Evolutionary conservation across 2,329 filamentous ascomycete species (phyloP).

Genomic region (Penicillium sp.): DNA sequence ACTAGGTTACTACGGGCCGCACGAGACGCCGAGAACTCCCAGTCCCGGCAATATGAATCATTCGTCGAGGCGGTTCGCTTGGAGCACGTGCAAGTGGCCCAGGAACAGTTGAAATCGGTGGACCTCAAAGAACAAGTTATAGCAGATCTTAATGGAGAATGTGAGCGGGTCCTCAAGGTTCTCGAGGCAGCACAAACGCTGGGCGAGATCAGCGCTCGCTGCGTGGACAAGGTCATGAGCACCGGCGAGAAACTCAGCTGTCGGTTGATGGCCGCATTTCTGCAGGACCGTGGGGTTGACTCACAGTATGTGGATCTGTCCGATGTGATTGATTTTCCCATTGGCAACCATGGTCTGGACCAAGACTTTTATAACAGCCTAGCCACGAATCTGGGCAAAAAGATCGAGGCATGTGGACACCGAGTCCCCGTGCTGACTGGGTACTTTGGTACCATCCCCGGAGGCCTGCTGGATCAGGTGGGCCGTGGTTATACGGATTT

Average conservation of each 20-base stretch:
- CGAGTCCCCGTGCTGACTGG: constrained; percentile 81
- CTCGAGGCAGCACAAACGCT: constrained; percentile 62
- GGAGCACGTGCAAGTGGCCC: constrained; percentile 76
- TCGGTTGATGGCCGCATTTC: constrained; percentile 79
- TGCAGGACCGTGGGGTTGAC: constrained; percentile 77
- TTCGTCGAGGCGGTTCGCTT: constrained; percentile 78
- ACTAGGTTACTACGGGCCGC: constrained; percentile 49
- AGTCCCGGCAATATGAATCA: constrained; percentile 62
- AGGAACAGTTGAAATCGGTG: constrained; percentile 60
- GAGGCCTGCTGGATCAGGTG: constrained; percentile 85
- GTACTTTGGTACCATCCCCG: constrained; percentile 92
- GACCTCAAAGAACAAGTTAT: constrained; percentile 61
- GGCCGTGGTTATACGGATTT: constrained; percentile 96
- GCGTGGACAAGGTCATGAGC: constrained; percentile 86
- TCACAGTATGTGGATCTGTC: constrained; percentile 89
- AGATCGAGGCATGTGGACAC: constrained; percentile 64
- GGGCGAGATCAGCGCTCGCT: constrained; percentile 71
- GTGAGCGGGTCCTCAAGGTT: constrained; percentile 75
- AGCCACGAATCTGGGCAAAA: constrained; percentile 60
- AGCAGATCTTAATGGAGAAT: constrained; percentile 73
- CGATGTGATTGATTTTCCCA: constrained; percentile 70
- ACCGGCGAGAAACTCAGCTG: constrained; percentile 96
- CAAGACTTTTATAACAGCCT: constrained; percentile 69
- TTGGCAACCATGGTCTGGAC: constrained; percentile 58
- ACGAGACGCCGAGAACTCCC: constrained; percentile 49